Base-by-base conservation (phyloP, 208 protist genomes). In the Crithidia thermophila region DNA sequence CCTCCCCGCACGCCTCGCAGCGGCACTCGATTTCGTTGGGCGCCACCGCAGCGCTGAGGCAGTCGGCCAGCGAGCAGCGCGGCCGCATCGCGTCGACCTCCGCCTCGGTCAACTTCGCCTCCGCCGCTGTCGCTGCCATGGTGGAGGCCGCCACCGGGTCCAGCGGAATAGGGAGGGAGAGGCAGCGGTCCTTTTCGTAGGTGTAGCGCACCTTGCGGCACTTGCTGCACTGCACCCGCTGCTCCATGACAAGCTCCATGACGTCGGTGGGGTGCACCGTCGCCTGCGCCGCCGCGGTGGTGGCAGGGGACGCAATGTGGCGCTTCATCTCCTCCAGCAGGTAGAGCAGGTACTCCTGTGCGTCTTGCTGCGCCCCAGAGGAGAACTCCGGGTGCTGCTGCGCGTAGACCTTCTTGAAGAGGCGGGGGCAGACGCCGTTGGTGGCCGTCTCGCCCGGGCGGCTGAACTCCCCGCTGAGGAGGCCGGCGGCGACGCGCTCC, bases 391-490 rank as follows among this genome's bases (percentile, higher is more conserved):
- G 72, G 75, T 99, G 98, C 27, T 76, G 76, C 25, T 88, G 71
- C 21, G 92, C 94, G 52, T 98, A 92, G n/a, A 98, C 84, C 30
- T 66, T 85, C 81, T 99, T 99, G 71, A 99, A 98, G 56, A 92
- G 95, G 20, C 86, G 79, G 25, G 97, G 96, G 20, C 69, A 71
- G 39, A 99, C 90, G 56, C 94, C 91, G 42, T 92, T 83, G 63
- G 65, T 64, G 18, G 79, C 68, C 34, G 65, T 72, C 11, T 56
- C 40, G 23, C 75, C 88, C 23, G 77, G 62, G n/a, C 75, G 49
- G 39, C 94, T 95, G 80, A 98, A 98, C 28, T 90, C 72, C 16
- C 98, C 98, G 11, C 85, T 96, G 9, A 95, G 72, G 4, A 99
- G 75, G 0, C 96, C 98, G 42, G 93, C 68, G 8, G 88, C 91